Conservation (phyloP, 2,329 filamentous ascomycete genomes). For the Dothiorella sarmentorum region DNA sequence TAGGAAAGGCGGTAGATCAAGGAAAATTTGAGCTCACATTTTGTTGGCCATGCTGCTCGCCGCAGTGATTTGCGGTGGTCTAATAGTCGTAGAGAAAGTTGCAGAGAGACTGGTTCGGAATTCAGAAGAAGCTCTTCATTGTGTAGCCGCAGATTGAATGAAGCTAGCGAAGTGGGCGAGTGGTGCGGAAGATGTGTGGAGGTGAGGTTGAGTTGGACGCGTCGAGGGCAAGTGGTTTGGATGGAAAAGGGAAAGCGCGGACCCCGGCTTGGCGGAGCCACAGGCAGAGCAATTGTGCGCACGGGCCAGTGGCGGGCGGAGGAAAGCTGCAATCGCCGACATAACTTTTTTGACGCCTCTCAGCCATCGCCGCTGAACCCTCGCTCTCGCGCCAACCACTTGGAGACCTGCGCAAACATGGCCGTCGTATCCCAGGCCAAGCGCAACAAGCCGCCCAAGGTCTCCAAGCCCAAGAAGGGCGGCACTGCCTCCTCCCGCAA, state of each 20-base stretch:
- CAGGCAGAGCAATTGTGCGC: neutral
- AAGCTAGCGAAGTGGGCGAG: neutral
- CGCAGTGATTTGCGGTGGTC: neutral
- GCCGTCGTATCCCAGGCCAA: slow-evolving; percentile 42
- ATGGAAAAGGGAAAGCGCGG: neutral
- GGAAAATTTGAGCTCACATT: slow-evolving; percentile 44
- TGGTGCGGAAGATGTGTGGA: neutral
- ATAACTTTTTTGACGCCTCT: slow-evolving; percentile 15
- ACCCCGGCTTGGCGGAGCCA: too few species aligned
- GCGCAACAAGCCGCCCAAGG: slow-evolving; percentile 48
- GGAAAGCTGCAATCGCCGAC: slow-evolving; percentile 12
- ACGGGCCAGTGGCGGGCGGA: slow-evolving; percentile 6
- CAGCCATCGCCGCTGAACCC: neutral
- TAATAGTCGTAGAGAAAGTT: neutral
- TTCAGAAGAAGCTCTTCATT: neutral
- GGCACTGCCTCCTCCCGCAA: slow-evolving; percentile 74
- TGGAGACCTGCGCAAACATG: slow-evolving; percentile 31
- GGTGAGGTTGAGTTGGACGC: neutral
- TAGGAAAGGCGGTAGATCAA: neutral
- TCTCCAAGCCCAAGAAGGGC: slow-evolving; percentile 63
- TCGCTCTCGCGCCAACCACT: neutral
- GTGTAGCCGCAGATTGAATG: neutral
- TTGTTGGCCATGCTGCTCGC: slow-evolving; percentile 52
- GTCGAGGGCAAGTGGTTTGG: neutral
- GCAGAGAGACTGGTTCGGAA: neutral